Conservation (phyloP, 495 filamentous ascomycete genomes). For the Aspergillus taichungensis region DNA sequence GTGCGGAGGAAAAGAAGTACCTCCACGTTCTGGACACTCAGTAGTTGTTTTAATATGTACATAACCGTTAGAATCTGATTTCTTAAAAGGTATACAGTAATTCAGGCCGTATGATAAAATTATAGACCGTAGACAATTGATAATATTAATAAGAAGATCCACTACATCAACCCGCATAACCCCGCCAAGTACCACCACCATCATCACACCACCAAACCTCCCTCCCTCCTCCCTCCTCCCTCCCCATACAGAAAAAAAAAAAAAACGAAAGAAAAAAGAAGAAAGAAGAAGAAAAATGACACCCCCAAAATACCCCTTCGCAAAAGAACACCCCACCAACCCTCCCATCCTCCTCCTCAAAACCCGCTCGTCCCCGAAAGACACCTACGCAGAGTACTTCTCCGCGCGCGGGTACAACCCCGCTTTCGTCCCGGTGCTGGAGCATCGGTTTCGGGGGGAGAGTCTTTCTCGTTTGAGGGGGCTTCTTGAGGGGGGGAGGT, state of each 20-base stretch:
- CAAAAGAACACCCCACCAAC: not conserved
- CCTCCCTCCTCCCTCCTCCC: no score
- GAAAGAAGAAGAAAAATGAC: conserved; percentile 1
- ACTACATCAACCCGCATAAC: no score
- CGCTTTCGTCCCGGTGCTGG: conserved; percentile 74
- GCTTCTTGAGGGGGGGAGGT: no score
- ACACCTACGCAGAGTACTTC: conserved; percentile 75
- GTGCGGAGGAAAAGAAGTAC: conserved; percentile 90
- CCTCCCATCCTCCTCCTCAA: conserved; percentile 67
- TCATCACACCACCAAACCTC: no score
- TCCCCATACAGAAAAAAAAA: conserved; percentile 1
- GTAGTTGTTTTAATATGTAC: conserved; percentile 44
- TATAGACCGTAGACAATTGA: no score
- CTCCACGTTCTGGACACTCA: conserved; percentile 88
- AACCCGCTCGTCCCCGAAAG: conserved; percentile 67
- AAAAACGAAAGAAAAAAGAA: not conserved
- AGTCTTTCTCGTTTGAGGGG: no score
- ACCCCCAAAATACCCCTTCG: not conserved
- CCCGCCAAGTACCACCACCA: no score
- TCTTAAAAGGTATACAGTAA: no score
- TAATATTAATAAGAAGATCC: no score
- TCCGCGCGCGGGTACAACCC: conserved; percentile 39
- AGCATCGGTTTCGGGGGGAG: conserved; percentile 47
- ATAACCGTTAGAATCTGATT: conserved; percentile 20
- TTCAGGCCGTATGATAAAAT: no score